These are phyloP conservation scores for Xylariales sp. DNA, from an alignment of 2,329 filamentous ascomycete genomes.

Conservation along the genomic window DNA sequence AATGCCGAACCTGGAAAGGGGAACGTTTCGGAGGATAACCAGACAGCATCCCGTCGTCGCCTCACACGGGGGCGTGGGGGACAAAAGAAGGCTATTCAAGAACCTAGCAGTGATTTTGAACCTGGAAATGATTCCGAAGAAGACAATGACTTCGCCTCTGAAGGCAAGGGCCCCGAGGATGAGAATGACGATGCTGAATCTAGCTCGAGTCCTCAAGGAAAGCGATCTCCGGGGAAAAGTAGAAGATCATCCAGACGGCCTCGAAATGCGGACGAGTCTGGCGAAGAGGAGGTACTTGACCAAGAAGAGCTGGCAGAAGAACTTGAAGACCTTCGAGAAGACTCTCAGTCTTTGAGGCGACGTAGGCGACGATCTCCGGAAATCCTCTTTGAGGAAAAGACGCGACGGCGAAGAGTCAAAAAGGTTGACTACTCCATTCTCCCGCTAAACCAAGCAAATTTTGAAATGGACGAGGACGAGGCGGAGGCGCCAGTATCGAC, in stretches of 20 bases:
- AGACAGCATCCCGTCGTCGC: slow-evolving; percentile 56
- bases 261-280: slow-evolving; percentile 64
- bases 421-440: slow-evolving; percentile 89
- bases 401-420: slow-evolving; percentile 66
- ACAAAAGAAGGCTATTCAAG: slow-evolving; percentile 60
- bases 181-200: slow-evolving; percentile 59
- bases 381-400: slow-evolving; percentile 68
- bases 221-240: slow-evolving; percentile 53
- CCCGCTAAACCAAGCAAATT: slow-evolving; percentile 75
- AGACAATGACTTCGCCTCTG: slow-evolving; percentile 59
- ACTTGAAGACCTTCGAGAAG: slow-evolving; percentile 69
- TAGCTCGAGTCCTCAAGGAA: slow-evolving; percentile 63
- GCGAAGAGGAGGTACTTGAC: slow-evolving; percentile 69
- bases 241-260: slow-evolving; percentile 58
- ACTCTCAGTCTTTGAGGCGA: slow-evolving; percentile 64
- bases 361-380: slow-evolving; percentile 62
- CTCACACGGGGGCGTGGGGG: slow-evolving; percentile 60
- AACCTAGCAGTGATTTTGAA: slow-evolving; percentile 71
- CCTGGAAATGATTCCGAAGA: slow-evolving; percentile 70
- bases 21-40: slow-evolving; percentile 43
- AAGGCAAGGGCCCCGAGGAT: slow-evolving; percentile 45
- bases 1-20: slow-evolving; percentile 38
- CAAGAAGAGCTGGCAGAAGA: slow-evolving; percentile 74
- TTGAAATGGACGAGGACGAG: slow-evolving; percentile 82
- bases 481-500: slow-evolving; percentile 76